Evolutionary conservation across 176 grass and related monocot genomes (phyloP).

Genomic region (Raddia guianensis): DNA sequence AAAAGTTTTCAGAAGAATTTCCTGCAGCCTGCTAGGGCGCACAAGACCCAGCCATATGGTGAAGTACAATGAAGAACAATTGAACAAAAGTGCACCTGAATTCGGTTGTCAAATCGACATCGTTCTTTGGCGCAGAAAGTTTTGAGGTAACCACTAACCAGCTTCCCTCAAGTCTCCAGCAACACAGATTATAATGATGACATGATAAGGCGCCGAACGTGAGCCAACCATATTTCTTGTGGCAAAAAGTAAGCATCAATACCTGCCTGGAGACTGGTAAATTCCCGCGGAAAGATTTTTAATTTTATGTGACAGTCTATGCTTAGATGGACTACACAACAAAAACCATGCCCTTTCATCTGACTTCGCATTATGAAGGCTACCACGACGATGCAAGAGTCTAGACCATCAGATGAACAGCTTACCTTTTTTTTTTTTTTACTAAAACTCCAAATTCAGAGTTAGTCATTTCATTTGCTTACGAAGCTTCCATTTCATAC

Average conservation of each 20-base stretch:
- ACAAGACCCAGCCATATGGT: background rate
- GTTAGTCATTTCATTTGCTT: too few relatives aligned
- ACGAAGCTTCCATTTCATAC: too few relatives aligned
- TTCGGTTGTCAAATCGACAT: constrained; percentile 1
- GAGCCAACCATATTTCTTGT: constrained; percentile 46
- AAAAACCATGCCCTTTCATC: too few relatives aligned
- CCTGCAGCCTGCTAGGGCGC: background rate
- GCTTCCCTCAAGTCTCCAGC: background rate
- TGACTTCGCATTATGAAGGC: too few relatives aligned
- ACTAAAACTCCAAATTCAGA: too few relatives aligned
- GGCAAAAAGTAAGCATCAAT: constrained; percentile 6
- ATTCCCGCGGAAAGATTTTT: background rate
- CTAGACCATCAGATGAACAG: too few relatives aligned
- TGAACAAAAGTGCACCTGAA: background rate
- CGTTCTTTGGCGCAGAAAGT: background rate
- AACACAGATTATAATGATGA: constrained; percentile 4
- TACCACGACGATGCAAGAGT: too few relatives aligned
- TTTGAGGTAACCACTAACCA: constrained; percentile 13
- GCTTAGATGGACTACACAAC: too few relatives aligned
- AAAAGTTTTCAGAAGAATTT: background rate
- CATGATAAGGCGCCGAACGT: constrained; percentile 29
- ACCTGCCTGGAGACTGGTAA: constrained; percentile 10
- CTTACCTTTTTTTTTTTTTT: too few relatives aligned
- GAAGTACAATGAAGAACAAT: background rate
- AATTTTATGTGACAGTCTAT: too few relatives aligned